Conservation (phyloP, 1,284 basidiomycete species). For the Phylloboletellus chloephorus region DNA sequence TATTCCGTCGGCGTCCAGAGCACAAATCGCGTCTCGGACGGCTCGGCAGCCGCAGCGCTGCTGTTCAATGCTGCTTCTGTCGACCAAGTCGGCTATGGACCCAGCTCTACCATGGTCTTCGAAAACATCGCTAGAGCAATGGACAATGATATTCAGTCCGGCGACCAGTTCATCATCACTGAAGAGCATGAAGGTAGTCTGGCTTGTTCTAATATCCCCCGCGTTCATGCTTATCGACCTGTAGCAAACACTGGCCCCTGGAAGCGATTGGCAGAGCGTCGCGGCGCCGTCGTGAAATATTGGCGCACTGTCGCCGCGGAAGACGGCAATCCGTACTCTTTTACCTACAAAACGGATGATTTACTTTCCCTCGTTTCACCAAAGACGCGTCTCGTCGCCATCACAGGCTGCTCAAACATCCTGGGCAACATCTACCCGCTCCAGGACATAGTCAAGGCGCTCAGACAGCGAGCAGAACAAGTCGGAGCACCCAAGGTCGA, state of each 20-base stretch:
- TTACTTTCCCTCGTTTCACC: slow-evolving; percentile 57
- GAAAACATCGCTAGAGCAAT: slow-evolving; percentile 62
- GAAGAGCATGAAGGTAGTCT: slow-evolving; percentile 70
- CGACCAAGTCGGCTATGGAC: slow-evolving; percentile 62
- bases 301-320: slow-evolving; percentile 52
- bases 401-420: slow-evolving; percentile 74
- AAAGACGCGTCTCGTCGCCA: slow-evolving; percentile 67
- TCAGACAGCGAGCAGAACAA: slow-evolving; percentile 46
- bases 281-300: slow-evolving; percentile 49
- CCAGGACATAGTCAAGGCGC: slow-evolving; percentile 47
- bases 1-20: slow-evolving; percentile 55
- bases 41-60: slow-evolving; percentile 47
- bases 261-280: slow-evolving; percentile 66
- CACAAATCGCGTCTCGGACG: slow-evolving; percentile 49
- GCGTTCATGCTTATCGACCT: background rate
- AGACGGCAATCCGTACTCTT: slow-evolving; percentile 59
- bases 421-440: slow-evolving; percentile 65
- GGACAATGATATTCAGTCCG: slow-evolving; percentile 46
- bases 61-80: slow-evolving; percentile 58
- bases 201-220: background rate
- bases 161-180: slow-evolving; percentile 70
- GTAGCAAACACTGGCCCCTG: slow-evolving; percentile 73
- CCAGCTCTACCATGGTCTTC: slow-evolving; percentile 61
- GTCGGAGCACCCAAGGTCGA: slow-evolving; percentile 59
- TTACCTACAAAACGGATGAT: slow-evolving; percentile 53